Percentiles rank a stretch among this genome's conserved stretches.
Evolutionary conservation across 768 basidiomycete genomes (phyloP).

Genomic region (Macrolepiota albuminosa): DNA sequence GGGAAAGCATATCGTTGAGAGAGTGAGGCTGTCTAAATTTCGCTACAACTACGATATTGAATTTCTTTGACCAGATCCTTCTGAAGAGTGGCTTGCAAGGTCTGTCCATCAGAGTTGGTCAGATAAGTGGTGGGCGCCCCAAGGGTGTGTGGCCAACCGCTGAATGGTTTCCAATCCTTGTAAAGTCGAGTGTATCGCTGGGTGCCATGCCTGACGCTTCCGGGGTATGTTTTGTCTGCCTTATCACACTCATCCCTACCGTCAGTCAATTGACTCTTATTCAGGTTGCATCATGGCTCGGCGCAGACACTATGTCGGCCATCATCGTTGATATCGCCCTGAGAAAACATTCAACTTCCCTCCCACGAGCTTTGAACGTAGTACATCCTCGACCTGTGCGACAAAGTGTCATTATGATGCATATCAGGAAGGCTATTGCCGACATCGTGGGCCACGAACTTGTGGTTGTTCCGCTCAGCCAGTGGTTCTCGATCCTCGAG

Average conservation of each 20-base stretch:
- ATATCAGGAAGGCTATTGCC: neutral
- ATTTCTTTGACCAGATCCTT: constrained; percentile 20
- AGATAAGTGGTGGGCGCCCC: constrained; percentile 29
- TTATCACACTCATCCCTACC: neutral
- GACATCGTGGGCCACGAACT: neutral
- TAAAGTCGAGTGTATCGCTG: constrained; percentile 28
- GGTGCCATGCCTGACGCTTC: constrained; percentile 21
- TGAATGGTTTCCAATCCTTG: constrained; percentile 35
- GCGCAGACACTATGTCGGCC: constrained; percentile 18
- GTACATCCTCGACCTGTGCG: constrained; percentile 27
- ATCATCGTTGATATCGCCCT: constrained; percentile 25
- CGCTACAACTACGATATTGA: neutral
- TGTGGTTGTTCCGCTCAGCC: constrained; percentile 6
- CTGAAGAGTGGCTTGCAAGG: constrained; percentile 24
- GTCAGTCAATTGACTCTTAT: neutral
- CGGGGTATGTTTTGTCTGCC: constrained; percentile 21
- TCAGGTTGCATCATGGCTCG: constrained; percentile 29
- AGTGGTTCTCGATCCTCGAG: constrained; percentile 17
- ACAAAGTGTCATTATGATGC: constrained; percentile 11
- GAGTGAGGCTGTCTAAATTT: constrained; percentile 17
- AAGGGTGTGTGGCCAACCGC: constrained; percentile 32
- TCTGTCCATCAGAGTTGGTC: constrained; percentile 30
- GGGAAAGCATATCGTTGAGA: constrained; percentile 30
- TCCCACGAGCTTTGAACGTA: constrained; percentile 21
- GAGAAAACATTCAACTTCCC: constrained; percentile 10